Conservation (phyloP, 2,329 filamentous ascomycete species). For the Xylaria sp. region DNA sequence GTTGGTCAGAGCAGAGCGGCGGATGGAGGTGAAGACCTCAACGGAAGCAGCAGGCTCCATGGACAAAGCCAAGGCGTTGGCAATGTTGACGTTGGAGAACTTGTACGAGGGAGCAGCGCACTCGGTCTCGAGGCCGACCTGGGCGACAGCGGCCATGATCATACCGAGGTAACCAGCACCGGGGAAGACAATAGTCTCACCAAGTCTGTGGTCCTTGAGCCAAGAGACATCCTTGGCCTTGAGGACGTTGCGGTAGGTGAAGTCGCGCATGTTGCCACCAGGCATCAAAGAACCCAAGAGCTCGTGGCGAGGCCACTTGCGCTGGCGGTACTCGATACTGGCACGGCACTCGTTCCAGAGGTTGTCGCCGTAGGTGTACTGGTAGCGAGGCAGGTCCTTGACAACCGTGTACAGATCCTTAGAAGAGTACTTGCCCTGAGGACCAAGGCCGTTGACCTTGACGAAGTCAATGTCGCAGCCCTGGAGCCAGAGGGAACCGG, state of each 20-base stretch:
- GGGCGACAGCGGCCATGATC: background rate
- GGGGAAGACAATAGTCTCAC: constrained; percentile 2
- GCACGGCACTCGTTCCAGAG: constrained; percentile 11
- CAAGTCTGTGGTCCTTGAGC: constrained; percentile 15
- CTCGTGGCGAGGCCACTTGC: constrained; percentile 8
- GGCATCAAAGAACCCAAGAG: constrained; percentile 9
- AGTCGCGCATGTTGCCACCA: background rate
- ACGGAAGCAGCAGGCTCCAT: background rate
- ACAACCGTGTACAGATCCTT: constrained; percentile 31
- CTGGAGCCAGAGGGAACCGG: constrained; percentile 9
- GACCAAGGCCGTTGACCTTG: constrained; percentile 1
- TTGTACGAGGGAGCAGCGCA: background rate
- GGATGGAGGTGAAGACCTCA: constrained; percentile 10
- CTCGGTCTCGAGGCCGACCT: background rate
- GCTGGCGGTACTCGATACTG: constrained; percentile 9
- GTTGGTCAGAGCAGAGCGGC: constrained; percentile 1
- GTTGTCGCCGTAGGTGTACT: constrained; percentile 6
- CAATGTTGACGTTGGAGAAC: constrained; percentile 5
- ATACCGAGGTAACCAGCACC: constrained; percentile 6
- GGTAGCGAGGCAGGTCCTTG: constrained; percentile 24
- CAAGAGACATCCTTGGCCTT: constrained; percentile 7
- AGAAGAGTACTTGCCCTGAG: background rate
- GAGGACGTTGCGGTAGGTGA: constrained; percentile 12
- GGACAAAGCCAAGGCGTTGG: constrained; percentile 4
- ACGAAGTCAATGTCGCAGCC: constrained; percentile 10